These are phyloP conservation scores for Pythium myriotylum DNA, from an alignment of 352 stramenopile species.

Conservation along the genomic window DNA sequence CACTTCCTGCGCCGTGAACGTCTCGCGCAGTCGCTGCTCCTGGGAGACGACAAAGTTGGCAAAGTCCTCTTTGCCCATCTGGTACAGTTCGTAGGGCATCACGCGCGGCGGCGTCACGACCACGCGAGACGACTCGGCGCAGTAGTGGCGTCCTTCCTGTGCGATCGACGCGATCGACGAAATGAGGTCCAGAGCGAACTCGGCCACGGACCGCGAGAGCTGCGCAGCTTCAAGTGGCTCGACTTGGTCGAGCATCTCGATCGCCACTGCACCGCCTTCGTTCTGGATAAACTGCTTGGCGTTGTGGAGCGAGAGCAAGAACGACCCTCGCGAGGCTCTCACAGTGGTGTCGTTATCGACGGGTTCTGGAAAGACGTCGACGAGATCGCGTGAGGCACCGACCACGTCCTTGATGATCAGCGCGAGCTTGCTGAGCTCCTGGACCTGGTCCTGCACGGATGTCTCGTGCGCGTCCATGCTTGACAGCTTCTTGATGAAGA, in stretches of 20 bases:
- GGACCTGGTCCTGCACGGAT: slow-evolving; percentile 45
- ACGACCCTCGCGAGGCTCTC: slow-evolving; percentile 33
- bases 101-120: slow-evolving; percentile 47
- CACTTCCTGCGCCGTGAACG: slow-evolving; percentile 46
- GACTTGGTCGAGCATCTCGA: slow-evolving; percentile 61
- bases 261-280: slow-evolving; percentile 50
- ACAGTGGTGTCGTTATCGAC: neutral
- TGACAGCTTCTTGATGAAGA: slow-evolving; percentile 64
- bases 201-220: slow-evolving; percentile 51
- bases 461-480: slow-evolving; percentile 39
- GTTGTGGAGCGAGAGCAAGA: slow-evolving; percentile 54
- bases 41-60: slow-evolving; percentile 42
- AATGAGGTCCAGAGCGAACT: slow-evolving; percentile 52
- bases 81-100: slow-evolving; percentile 49
- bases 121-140: slow-evolving; percentile 38
- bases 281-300: slow-evolving; percentile 68
- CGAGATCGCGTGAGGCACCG: slow-evolving; percentile 48
- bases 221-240: slow-evolving; percentile 46
- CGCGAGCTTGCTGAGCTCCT: slow-evolving; percentile 53
- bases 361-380: slow-evolving; percentile 24
- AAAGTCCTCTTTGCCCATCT: slow-evolving; percentile 62
- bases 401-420: slow-evolving; percentile 57
- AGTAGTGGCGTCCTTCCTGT: slow-evolving; percentile 55
- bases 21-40: slow-evolving; percentile 43
- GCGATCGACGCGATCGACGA: slow-evolving; percentile 40